A percentile compares a stretch with the other conserved stretches of the same genome.
These are phyloP conservation scores for Amaranthus cruentus DNA, from an alignment of 148 eudicot genomes.

Conservation along the genomic window DNA sequence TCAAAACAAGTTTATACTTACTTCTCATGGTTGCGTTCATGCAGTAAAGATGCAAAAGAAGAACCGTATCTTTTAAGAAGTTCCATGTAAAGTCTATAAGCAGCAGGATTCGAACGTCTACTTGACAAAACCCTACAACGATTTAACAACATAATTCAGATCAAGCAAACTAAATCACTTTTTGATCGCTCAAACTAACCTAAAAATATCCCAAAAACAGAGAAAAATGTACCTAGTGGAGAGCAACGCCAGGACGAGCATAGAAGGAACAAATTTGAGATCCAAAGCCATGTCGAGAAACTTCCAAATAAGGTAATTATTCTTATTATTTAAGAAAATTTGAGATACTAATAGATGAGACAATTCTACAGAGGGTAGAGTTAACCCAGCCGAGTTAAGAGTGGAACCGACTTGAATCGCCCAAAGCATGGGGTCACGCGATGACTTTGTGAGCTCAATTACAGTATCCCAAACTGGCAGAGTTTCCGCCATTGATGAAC, in stretches of 20 bases:
- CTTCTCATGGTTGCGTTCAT: conserved; percentile 53
- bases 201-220: background rate
- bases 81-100: conserved; percentile 84
- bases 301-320: conserved; percentile 62
- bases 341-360: conserved; percentile 46
- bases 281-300: conserved; percentile 59
- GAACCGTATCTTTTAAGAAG: conserved; percentile 72
- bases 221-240: conserved; percentile 36
- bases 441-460: conserved; percentile 41
- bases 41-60: conserved; percentile 49
- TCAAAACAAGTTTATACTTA: conserved; percentile 33
- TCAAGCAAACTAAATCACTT: background rate
- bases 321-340: conserved; percentile 51
- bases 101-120: conserved; percentile 60
- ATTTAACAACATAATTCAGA: conserved; percentile 18
- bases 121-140: conserved; percentile 54
- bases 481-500: background rate
- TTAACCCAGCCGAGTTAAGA: conserved; percentile 48
- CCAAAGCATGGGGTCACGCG: conserved; percentile 66
- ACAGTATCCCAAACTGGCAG: conserved; percentile 41
- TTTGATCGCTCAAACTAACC: background rate
- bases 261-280: conserved; percentile 43
- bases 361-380: conserved; percentile 47
- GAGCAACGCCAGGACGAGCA: conserved; percentile 53
- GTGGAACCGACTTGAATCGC: conserved; percentile 52